Percentiles rank a stretch among this genome's conserved stretches.
Conservation (phyloP, 768 basidiomycete genomes). For the Sporobolomyces phaffii region DNA sequence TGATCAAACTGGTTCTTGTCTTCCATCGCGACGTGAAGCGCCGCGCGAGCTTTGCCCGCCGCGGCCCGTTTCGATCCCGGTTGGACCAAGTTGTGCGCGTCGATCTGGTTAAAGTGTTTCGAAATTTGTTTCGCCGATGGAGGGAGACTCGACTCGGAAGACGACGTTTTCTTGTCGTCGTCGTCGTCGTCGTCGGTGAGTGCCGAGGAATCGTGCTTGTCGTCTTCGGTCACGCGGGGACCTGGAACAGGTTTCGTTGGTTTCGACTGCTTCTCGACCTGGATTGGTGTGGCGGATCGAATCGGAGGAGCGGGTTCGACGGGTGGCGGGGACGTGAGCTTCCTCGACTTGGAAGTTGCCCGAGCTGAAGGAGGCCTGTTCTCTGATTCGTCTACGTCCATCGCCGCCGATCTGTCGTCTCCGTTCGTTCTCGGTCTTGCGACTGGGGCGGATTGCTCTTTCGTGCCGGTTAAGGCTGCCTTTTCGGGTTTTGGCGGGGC, state of each 20-base stretch:
- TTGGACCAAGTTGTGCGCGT: slow-evolving; percentile 18
- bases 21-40: slow-evolving; percentile 22
- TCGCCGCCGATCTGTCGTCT: too few species aligned
- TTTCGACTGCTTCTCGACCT: neutral
- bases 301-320: too few species aligned
- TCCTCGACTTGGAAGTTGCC: neutral
- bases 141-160: slow-evolving; percentile 61
- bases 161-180: slow-evolving; percentile 55
- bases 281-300: neutral
- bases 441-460: too few species aligned
- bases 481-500: too few species aligned
- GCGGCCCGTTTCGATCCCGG: slow-evolving; percentile 16
- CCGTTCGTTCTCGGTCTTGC: too few species aligned
- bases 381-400: too few species aligned
- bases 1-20: slow-evolving; percentile 55
- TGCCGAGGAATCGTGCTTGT: slow-evolving; percentile 1
- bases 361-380: too few species aligned
- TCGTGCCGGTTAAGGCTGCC: too few species aligned
- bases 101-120: slow-evolving; percentile 16
- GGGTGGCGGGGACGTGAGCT: too few species aligned
- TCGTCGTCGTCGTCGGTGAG: slow-evolving; percentile 49
- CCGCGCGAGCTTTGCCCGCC: slow-evolving; percentile 11
- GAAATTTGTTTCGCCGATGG: slow-evolving; percentile 23
- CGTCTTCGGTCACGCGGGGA: slow-evolving; percentile 14
- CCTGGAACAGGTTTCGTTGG: neutral